Conservation (phyloP, 352 stramenopile species). For the Pythium scleroteichum region DNA sequence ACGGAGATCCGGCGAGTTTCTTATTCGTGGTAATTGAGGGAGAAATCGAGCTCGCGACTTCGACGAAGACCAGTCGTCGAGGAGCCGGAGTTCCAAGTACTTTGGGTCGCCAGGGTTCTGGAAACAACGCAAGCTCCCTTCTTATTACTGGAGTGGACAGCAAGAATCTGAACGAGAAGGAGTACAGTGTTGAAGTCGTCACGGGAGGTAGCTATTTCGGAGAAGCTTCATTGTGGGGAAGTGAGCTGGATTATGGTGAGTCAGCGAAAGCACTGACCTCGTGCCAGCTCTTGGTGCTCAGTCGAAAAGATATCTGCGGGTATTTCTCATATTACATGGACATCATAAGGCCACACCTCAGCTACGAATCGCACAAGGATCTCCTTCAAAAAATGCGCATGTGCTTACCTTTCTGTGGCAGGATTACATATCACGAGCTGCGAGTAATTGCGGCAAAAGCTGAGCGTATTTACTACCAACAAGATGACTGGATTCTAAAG, state of each 20-base stretch:
- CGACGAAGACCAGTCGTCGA: slow-evolving; percentile 10
- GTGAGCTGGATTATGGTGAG: slow-evolving; percentile 49
- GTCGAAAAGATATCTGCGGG: slow-evolving; percentile 50
- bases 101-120: neutral
- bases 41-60: slow-evolving; percentile 38
- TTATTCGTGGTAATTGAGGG: slow-evolving; percentile 67
- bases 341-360: slow-evolving; percentile 58
- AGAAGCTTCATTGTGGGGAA: slow-evolving; percentile 44
- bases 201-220: slow-evolving; percentile 56
- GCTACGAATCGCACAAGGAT: slow-evolving; percentile 52
- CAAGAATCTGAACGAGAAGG: neutral
- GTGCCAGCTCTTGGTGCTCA: slow-evolving; percentile 53
- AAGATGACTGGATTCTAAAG: slow-evolving; percentile 45
- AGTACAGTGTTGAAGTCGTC: slow-evolving; percentile 38
- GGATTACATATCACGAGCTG: slow-evolving; percentile 56
- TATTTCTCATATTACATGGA: slow-evolving; percentile 74
- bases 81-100: neutral
- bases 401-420: slow-evolving; percentile 42
- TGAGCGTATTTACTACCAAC: slow-evolving; percentile 41
- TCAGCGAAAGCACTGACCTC: slow-evolving; percentile 35
- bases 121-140: neutral
- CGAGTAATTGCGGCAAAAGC: slow-evolving; percentile 46
- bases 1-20: slow-evolving; percentile 58
- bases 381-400: slow-evolving; percentile 44
- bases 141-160: neutral